phyloP scores from a whole-genome alignment of 2,329 filamentous ascomycete genomes.

The Diaporthe destruens region DNA sequence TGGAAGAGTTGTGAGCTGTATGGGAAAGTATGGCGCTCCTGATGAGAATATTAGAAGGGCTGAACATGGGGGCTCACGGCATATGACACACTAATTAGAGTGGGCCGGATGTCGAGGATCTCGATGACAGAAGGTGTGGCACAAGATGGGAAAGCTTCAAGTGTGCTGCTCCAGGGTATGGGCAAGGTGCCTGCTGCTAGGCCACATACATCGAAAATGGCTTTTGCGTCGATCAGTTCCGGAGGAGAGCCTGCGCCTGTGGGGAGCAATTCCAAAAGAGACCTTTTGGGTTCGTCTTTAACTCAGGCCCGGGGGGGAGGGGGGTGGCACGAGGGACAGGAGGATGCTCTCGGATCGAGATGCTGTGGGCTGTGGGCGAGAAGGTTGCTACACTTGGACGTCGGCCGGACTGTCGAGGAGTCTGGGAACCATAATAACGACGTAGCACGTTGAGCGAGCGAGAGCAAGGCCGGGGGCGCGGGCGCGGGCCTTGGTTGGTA shows the following conservation, averaged over 20 bases:
- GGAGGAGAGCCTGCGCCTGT: not conserved
- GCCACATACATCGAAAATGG: slow-evolving; percentile 34
- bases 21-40: slow-evolving; percentile 33
- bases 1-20: slow-evolving; percentile 8
- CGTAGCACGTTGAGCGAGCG: slow-evolving; percentile 25
- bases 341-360: slow-evolving; percentile 20
- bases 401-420: slow-evolving; percentile 18
- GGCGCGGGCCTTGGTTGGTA: slow-evolving; percentile 20
- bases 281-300: not conserved
- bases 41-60: slow-evolving; percentile 23
- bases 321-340: slow-evolving; percentile 8
- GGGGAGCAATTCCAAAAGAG: not conserved
- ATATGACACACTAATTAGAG: slow-evolving; percentile 36
- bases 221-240: slow-evolving; percentile 32
- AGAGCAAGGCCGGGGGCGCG: slow-evolving; percentile 22
- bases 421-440: slow-evolving; percentile 30
- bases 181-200: slow-evolving; percentile 28
- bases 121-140: slow-evolving; percentile 41
- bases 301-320: not conserved
- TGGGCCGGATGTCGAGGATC: slow-evolving; percentile 39
- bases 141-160: slow-evolving; percentile 38
- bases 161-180: slow-evolving; percentile 37
- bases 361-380: slow-evolving; percentile 8
- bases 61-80: slow-evolving; percentile 35
- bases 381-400: slow-evolving; percentile 13